Percentiles rank a stretch among this genome's conserved stretches.
Conservation (phyloP, 805 yeast genomes). For the Metschnikowia bowlesiae region DNA sequence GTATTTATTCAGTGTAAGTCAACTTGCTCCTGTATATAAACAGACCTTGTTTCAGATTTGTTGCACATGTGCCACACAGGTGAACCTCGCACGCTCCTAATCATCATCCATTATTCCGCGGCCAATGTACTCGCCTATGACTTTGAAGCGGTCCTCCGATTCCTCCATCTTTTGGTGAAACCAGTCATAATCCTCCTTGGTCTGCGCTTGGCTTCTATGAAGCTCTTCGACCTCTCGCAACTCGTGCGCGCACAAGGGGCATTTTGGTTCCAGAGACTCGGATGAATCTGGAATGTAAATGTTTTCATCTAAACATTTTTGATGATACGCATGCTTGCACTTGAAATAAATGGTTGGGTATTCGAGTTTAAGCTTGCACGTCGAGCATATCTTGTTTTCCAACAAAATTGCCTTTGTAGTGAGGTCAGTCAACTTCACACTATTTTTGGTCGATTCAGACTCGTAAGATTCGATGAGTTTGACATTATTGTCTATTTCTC, state of each 20-base stretch:
- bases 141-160: constrained; percentile 62
- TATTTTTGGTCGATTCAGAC: constrained; percentile 56
- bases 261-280: constrained; percentile 23
- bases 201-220: constrained; percentile 54
- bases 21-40: not conserved
- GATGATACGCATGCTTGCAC: constrained; percentile 85
- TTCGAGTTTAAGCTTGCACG: constrained; percentile 63
- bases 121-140: constrained; percentile 77
- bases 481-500: constrained; percentile 64
- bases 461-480: constrained; percentile 65
- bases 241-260: constrained; percentile 77
- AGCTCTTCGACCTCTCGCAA: constrained; percentile 60
- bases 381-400: constrained; percentile 60
- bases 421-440: constrained; percentile 49
- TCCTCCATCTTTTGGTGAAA: constrained; percentile 55
- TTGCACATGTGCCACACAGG: constrained; percentile 13
- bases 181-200: constrained; percentile 58
- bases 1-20: not conserved
- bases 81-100: not conserved
- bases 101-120: constrained; percentile 71
- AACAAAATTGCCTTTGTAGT: constrained; percentile 45
- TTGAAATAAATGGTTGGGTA: constrained; percentile 79
- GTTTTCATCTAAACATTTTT: constrained; percentile 63
- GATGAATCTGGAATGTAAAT: constrained; percentile 20
- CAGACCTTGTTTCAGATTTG: constrained; percentile 10